Percentiles rank a stretch among this genome's conserved stretches.
Conservation (phyloP, 2,329 filamentous ascomycete species). For the Colletotrichum abscissum region DNA sequence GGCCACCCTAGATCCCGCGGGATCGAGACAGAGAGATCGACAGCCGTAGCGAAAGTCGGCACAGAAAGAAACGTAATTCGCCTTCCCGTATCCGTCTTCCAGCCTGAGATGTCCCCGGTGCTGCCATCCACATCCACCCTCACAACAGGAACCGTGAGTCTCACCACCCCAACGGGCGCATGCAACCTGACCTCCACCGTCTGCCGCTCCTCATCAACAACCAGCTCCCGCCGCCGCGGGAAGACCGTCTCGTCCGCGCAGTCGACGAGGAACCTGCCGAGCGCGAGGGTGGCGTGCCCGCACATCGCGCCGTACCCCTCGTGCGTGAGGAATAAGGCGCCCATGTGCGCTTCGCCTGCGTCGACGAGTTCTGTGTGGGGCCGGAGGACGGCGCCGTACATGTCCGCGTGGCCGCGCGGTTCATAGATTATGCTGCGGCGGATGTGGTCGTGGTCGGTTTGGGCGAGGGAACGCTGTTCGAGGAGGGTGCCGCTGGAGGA, state of each 20-base stretch:
- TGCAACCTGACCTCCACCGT: slow-evolving; percentile 51
- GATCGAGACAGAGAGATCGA: slow-evolving; percentile 45
- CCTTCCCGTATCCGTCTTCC: slow-evolving; percentile 48
- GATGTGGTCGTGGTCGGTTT: slow-evolving; percentile 26
- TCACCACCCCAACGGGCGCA: slow-evolving; percentile 56
- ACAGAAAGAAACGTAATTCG: slow-evolving; percentile 54
- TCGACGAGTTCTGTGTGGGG: slow-evolving; percentile 26
- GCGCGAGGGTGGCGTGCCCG: slow-evolving; percentile 52
- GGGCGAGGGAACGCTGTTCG: slow-evolving; percentile 44
- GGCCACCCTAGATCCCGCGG: slow-evolving; percentile 48
- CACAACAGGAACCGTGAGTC: slow-evolving; percentile 50
- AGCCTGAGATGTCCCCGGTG: neutral
- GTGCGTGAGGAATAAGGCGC: slow-evolving; percentile 31
- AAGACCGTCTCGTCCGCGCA: slow-evolving; percentile 52
- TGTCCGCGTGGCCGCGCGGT: slow-evolving; percentile 33
- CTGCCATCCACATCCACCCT: slow-evolving; percentile 14
- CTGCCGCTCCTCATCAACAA: slow-evolving; percentile 39
- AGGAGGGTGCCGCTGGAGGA: slow-evolving; percentile 49
- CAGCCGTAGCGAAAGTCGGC: slow-evolving; percentile 51
- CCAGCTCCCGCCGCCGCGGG: slow-evolving; percentile 46
- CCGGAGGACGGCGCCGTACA: slow-evolving; percentile 32
- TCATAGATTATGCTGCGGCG: slow-evolving; percentile 29
- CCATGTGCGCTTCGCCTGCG: slow-evolving; percentile 30
- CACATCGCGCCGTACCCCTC: slow-evolving; percentile 34
- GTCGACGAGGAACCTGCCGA: slow-evolving; percentile 57